These are phyloP conservation scores for Miamiensis avidus DNA, from an alignment of 169 alveolate species.

Conservation along the genomic window DNA sequence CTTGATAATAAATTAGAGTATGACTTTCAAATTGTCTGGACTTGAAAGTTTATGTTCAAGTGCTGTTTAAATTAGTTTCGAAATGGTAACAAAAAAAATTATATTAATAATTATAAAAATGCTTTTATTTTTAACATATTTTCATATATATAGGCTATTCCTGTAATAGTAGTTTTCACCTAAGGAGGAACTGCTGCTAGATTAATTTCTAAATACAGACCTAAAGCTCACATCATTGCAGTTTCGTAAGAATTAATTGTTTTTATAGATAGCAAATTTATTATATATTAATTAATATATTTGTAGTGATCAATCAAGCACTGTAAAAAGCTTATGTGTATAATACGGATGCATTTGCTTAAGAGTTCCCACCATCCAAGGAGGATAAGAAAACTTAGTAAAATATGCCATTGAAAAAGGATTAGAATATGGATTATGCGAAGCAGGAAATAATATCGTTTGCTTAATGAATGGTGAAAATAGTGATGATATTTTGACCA, in stretches of 20 bases:
- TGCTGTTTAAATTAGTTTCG: constrained; percentile 90
- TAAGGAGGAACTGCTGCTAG: constrained; percentile 98
- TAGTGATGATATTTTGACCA: neutral
- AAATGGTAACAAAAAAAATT: constrained; percentile 47
- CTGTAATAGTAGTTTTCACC: constrained; percentile 93
- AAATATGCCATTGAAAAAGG: neutral
- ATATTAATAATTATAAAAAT: too few relatives aligned
- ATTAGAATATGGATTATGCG: neutral
- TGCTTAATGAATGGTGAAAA: neutral
- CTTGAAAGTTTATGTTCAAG: constrained; percentile 90
- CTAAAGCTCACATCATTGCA: constrained; percentile 93
- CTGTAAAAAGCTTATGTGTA: constrained; percentile 87
- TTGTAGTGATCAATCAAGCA: constrained; percentile 81
- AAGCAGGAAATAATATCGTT: neutral
- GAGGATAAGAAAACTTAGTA: constrained; percentile 21
- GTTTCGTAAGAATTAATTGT: constrained; percentile 81
- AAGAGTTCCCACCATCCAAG: constrained; percentile 90
- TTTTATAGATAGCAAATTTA: too few relatives aligned
- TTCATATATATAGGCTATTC: neutral
- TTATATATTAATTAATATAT: too few relatives aligned
- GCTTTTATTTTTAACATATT: constrained; percentile 2
- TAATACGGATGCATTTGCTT: constrained; percentile 94
- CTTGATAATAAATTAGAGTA: too few relatives aligned
- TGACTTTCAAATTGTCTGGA: constrained; percentile 77
- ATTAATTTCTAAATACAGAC: constrained; percentile 96